Percentiles rank a stretch among this genome's conserved stretches.
These are phyloP conservation scores for Asterella californica DNA, from an alignment of 225 moss, liverwort and hornwort species.

Conservation along the genomic window DNA sequence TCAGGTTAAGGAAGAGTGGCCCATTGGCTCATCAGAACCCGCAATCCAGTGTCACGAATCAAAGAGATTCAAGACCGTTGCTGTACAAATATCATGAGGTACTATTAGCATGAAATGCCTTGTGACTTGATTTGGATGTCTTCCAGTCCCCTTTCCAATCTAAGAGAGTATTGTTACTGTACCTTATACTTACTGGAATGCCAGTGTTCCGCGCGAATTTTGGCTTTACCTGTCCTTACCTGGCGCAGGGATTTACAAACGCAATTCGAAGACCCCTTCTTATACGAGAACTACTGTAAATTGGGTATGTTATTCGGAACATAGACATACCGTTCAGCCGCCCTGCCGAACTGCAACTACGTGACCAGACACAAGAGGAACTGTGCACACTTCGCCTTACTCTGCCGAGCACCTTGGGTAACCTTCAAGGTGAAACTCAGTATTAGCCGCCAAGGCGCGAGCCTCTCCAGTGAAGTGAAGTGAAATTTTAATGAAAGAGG, in stretches of 20 bases:
- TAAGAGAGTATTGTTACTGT: neutral
- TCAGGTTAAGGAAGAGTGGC: slow-evolving; percentile 26
- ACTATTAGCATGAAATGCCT: neutral
- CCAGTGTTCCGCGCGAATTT: neutral
- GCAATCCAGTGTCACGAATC: slow-evolving; percentile 8
- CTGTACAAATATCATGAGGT: slow-evolving; percentile 54
- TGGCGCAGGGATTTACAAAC: slow-evolving; percentile 47
- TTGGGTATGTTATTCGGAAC: neutral
- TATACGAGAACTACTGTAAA: slow-evolving; percentile 38
- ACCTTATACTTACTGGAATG: neutral
- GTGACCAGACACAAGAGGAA: neutral
- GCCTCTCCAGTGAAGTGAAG: no score
- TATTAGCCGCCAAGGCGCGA: no score
- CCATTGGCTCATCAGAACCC: slow-evolving; percentile 16
- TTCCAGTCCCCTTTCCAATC: neutral
- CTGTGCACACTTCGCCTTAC: neutral
- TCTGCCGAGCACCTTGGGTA: neutral
- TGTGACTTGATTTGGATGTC: neutral
- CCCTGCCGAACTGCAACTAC: neutral
- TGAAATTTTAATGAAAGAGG: no score
- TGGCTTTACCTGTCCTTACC: neutral
- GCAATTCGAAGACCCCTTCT: slow-evolving; percentile 45
- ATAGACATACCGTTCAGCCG: neutral
- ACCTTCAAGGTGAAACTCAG: neutral
- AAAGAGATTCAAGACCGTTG: slow-evolving; percentile 37